These are phyloP conservation scores for Phaffia tasmanica DNA, from an alignment of 768 basidiomycete genomes.

Conservation along the genomic window DNA sequence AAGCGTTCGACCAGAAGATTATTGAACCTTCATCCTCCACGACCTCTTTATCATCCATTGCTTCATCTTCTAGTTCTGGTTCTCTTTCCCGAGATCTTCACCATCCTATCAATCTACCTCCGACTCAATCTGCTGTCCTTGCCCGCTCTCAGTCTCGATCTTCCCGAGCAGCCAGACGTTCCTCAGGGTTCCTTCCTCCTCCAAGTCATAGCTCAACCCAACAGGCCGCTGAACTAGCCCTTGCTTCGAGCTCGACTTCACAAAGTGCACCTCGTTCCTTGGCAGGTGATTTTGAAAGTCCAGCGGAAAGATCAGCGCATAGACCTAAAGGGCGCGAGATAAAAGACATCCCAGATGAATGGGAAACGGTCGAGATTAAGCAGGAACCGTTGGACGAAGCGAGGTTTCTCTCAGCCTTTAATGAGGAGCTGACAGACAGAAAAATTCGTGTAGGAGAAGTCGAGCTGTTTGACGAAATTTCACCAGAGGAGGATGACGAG, in stretches of 20 bases:
- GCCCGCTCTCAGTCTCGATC: constrained; percentile 14
- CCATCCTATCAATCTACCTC: not conserved
- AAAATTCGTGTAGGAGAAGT: too few relatives aligned
- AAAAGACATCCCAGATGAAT: not conserved
- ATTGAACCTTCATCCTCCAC: not conserved
- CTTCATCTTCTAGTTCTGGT: not conserved
- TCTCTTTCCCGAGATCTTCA: not conserved
- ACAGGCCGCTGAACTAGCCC: not conserved
- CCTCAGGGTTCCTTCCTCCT: constrained; percentile 9
- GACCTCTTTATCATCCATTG: constrained; percentile 2
- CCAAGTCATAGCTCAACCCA: not conserved
- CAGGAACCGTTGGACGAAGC: not conserved
- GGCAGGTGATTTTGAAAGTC: not conserved
- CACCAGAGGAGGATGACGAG: too few relatives aligned
- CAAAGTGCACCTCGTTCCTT: not conserved
- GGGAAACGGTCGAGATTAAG: not conserved
- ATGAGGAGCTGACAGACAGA: too few relatives aligned
- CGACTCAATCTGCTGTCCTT: too few relatives aligned
- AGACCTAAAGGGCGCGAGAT: not conserved
- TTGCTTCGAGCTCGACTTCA: not conserved
- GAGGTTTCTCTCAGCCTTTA: not conserved
- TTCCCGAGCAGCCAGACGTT: constrained; percentile 7
- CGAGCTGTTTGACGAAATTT: too few relatives aligned
- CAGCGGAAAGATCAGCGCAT: too few relatives aligned
- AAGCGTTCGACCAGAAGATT: not conserved